Base-by-base conservation (phyloP, 2,329 filamentous ascomycete genomes). In the Penicillium concentricum region DNA sequence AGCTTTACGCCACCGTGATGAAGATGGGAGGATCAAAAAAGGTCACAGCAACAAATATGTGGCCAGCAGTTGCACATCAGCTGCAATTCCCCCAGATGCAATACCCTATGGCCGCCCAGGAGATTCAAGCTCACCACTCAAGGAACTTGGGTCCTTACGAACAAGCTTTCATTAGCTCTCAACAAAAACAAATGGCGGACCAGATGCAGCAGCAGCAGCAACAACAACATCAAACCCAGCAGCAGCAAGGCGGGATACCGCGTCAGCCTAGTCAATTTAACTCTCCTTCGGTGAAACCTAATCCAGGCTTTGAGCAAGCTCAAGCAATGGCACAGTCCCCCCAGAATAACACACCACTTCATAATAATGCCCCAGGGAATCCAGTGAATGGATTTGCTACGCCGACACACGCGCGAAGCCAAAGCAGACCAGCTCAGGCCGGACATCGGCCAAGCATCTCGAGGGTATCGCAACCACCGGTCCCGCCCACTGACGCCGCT, bases 141-240 rank as follows among this genome's bases (percentile, higher is more conserved):
- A 82, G 84, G 35, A 92, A 92, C 63, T 76, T 97, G 6, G 77
- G 83, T 26, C 83, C 87, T 32, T 97, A 96, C 62, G 92, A 97
- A 70, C 77, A 76, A 62, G 76, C 74, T 24, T 74, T 76, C 62
- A 71, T 81, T 48, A 75, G 67, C 46, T 72, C 70, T 2, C 77
- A 79, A 45, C 77, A 78, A 58, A 78, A 77, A 49, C 75, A 72
- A 50, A 73, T 76, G 55, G 72, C 37, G 18, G 47, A 50, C 10
- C 47, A 51, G 7, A 51, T 51, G 49, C 49, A 51, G 28, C 48
- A 43, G n/a, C 43, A 45, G 4, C 43, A 45, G 2, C 42, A 72
- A 12, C n/a, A 32, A 26, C 42, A 44, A 10, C 42, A 30, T 7
- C 26, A 72, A 38, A 76, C 73, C 61, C 74, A 74, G 63, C 76